Percentiles rank a stretch among this genome's conserved stretches.
Conservation (phyloP, 768 basidiomycete species). For the Pleurotus tuoliensis region DNA sequence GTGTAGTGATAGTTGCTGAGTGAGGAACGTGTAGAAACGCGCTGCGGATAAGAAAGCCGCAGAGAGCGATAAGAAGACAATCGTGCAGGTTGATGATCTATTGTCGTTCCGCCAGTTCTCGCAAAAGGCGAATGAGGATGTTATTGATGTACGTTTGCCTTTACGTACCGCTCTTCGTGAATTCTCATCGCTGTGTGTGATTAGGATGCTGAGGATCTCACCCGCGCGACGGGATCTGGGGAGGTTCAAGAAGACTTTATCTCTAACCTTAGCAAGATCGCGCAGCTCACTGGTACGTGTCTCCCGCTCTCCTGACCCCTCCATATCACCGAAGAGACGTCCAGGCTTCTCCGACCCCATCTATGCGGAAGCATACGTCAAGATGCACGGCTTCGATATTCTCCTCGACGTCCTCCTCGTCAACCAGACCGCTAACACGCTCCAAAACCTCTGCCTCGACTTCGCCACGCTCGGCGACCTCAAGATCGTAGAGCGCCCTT, state of each 20-base stretch:
- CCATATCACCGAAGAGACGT: no score
- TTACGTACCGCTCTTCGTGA: neutral
- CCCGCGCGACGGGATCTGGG: conserved; percentile 79
- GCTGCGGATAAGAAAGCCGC: conserved; percentile 86
- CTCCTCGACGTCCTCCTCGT: conserved; percentile 93
- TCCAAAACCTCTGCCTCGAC: conserved; percentile 95
- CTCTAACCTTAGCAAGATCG: conserved; percentile 89
- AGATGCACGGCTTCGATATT: conserved; percentile 97
- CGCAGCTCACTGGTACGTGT: conserved; percentile 80
- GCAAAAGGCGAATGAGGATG: conserved; percentile 83
- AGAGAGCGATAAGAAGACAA: conserved; percentile 49
- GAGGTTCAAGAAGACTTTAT: conserved; percentile 91
- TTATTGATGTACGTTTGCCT: conserved; percentile 54
- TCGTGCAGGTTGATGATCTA: conserved; percentile 92
- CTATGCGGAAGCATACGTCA: conserved; percentile 96
- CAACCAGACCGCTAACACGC: conserved; percentile 90
- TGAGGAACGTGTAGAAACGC: conserved; percentile 55
- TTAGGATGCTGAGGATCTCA: conserved; percentile 87
- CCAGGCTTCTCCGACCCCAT: conserved; percentile 99
- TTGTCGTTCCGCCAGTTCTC: conserved; percentile 92
- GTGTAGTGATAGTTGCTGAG: no score
- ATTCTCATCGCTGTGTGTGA: neutral
- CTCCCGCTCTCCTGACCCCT: neutral
- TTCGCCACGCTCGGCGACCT: conserved; percentile 97
- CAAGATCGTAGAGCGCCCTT: conserved; percentile 94